These are phyloP conservation scores for Cicer arietinum DNA, from an alignment of 306 rosid genomes.

Conservation along the genomic window DNA sequence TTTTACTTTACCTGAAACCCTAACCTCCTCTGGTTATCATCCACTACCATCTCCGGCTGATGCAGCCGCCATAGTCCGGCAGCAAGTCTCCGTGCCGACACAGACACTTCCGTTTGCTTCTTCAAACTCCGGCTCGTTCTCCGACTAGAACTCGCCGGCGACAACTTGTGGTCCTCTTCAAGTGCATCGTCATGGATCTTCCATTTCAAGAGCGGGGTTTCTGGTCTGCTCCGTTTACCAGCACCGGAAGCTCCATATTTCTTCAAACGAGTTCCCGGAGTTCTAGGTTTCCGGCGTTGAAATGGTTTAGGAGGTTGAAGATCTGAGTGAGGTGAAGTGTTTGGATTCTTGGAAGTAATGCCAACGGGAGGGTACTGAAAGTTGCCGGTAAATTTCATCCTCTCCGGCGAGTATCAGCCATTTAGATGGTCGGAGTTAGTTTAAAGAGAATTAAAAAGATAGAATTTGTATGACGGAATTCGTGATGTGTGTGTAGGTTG, in stretches of 20 bases:
- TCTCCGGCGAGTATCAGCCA: constrained; percentile 61
- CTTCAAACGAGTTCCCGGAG: constrained; percentile 55
- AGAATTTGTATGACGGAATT: constrained; percentile 37
- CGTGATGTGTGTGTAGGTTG: constrained; percentile 39
- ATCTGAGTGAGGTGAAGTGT: constrained; percentile 70
- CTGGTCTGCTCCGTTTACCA: constrained; percentile 83
- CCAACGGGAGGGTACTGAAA: constrained; percentile 43
- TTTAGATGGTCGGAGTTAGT: constrained; percentile 15
- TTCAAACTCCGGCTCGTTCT: constrained; percentile 47
- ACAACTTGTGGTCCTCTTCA: constrained; percentile 50
- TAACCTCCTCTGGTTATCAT: constrained; percentile 19
- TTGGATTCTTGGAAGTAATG: constrained; percentile 39
- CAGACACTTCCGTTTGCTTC: constrained; percentile 42
- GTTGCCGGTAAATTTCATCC: constrained; percentile 66
- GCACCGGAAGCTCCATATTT: constrained; percentile 50
- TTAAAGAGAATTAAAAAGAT: neutral
- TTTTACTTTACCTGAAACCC: constrained; percentile 65
- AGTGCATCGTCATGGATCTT: constrained; percentile 57
- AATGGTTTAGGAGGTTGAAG: constrained; percentile 52
- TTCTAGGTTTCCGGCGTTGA: constrained; percentile 50
- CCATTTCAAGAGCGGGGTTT: constrained; percentile 85
- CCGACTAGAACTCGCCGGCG: constrained; percentile 43
- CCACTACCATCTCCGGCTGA: constrained; percentile 60
- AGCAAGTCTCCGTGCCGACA: constrained; percentile 87
- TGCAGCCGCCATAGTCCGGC: constrained; percentile 90